Percentiles rank a stretch among this genome's conserved stretches.
Evolutionary conservation across 108 stramenopile species (phyloP).

Genomic region (Pseudonitzschia delicatissima): DNA sequence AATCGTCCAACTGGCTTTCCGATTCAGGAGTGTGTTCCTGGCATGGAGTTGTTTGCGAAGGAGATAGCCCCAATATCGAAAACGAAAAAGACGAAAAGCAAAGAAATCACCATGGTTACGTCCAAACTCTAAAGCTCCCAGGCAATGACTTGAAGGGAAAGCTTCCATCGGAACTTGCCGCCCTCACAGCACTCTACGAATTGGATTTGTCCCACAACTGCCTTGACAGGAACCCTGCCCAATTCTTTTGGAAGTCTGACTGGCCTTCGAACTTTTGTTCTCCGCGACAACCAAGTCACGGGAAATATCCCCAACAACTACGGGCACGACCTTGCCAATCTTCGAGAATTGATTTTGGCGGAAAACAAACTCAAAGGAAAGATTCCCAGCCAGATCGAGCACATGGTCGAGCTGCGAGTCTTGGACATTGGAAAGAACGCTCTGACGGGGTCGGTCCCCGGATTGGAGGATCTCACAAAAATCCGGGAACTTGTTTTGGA

Average conservation of each 20-base stretch:
- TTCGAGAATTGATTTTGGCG: slow-evolving; percentile 35
- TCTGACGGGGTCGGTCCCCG: slow-evolving; percentile 16
- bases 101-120: slow-evolving; percentile 10
- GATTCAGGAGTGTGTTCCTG: slow-evolving; percentile 35
- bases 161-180: slow-evolving; percentile 38
- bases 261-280: slow-evolving; percentile 12
- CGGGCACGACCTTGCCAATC: slow-evolving; percentile 18
- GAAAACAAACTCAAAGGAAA: slow-evolving; percentile 39
- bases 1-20: slow-evolving; percentile 38
- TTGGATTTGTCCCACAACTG: slow-evolving; percentile 24
- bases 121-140: slow-evolving; percentile 16
- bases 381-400: slow-evolving; percentile 31
- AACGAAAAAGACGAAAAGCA: not conserved
- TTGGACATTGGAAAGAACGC: slow-evolving; percentile 24
- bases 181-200: slow-evolving; percentile 1
- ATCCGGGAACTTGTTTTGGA: slow-evolving; percentile 13
- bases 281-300: slow-evolving; percentile 19
- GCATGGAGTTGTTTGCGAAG: slow-evolving; percentile 41
- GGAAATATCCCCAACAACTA: slow-evolving; percentile 29
- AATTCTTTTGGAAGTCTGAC: slow-evolving; percentile 7
- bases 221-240: slow-evolving; percentile 29
- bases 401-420: not conserved
- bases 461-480: not conserved
- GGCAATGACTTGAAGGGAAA: slow-evolving; percentile 23
- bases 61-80: not conserved